Percentiles rank a stretch among this genome's conserved stretches.
phyloP scores from a whole-genome alignment of 2,329 filamentous ascomycete species.

The Lachnellula subtilissima region DNA sequence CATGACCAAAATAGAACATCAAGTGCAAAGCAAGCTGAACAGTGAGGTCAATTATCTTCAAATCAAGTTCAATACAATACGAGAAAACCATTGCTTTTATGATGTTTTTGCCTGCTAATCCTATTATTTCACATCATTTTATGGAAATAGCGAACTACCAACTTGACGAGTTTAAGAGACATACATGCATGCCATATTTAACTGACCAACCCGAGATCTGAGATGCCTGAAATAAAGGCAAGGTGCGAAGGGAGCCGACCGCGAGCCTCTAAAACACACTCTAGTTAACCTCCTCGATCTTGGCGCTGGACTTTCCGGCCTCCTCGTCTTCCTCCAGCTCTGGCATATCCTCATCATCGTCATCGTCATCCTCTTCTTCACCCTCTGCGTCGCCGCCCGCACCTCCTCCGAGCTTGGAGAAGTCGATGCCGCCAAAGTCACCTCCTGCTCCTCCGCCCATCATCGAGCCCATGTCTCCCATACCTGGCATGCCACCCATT shows the following conservation, averaged over 20 bases:
- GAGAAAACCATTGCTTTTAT: too few relatives aligned
- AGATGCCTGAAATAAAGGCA: constrained; percentile 12
- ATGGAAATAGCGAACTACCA: too few relatives aligned
- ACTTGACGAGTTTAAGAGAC: constrained; percentile 7
- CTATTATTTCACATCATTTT: too few relatives aligned
- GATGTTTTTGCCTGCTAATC: too few relatives aligned
- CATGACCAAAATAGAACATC: too few relatives aligned
- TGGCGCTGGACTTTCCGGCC: constrained; percentile 40
- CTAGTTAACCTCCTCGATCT: constrained; percentile 33
- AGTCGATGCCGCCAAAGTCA: constrained; percentile 85
- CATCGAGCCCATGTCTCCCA: constrained; percentile 36
- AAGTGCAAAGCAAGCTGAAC: too few relatives aligned
- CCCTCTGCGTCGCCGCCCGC: constrained; percentile 39
- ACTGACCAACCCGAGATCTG: constrained; percentile 4
- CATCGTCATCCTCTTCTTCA: constrained; percentile 41
- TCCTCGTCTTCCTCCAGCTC: constrained; percentile 57
- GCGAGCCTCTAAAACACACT: constrained; percentile 9
- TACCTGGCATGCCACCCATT: constrained; percentile 48
- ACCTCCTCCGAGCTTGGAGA: constrained; percentile 75
- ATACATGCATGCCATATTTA: constrained; percentile 4
- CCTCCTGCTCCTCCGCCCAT: constrained; percentile 43
- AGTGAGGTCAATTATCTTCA: too few relatives aligned
- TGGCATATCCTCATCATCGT: constrained; percentile 80
- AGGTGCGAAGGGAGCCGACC: constrained; percentile 12
- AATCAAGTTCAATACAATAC: too few relatives aligned